Evolutionary conservation across 2,329 filamentous ascomycete species (phyloP).

Genomic region (Phoma sp.): DNA sequence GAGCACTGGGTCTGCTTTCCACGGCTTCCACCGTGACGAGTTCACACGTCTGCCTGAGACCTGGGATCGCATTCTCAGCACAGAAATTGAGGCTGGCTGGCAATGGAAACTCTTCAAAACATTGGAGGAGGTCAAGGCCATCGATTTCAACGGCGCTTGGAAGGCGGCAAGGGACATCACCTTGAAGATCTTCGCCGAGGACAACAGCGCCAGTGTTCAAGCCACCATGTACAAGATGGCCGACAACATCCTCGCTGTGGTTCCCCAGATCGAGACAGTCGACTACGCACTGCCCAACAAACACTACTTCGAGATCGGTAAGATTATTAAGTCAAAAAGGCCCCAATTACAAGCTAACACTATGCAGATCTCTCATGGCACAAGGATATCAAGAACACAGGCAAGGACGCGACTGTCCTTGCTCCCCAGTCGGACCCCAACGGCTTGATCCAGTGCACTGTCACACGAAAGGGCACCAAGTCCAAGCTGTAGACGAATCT

Average conservation of each 20-base stretch:
- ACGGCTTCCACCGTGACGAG: slow-evolving; percentile 91
- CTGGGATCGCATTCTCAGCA: slow-evolving; percentile 94
- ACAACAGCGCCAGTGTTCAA: slow-evolving; percentile 92
- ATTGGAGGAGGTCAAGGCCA: slow-evolving; percentile 71
- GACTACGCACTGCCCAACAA: slow-evolving; percentile 94
- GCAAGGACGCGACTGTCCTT: slow-evolving; percentile 93
- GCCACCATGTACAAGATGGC: slow-evolving; percentile 99
- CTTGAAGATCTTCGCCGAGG: slow-evolving; percentile 88
- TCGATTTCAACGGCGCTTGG: slow-evolving; percentile 81
- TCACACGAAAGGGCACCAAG: slow-evolving; percentile 65
- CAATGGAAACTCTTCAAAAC: slow-evolving; percentile 76
- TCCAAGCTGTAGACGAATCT: slow-evolving; percentile 50
- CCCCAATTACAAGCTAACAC: slow-evolving; percentile 23
- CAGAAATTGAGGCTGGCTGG: slow-evolving; percentile 89
- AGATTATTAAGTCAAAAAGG: slow-evolving; percentile 45
- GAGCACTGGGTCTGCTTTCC: slow-evolving; percentile 95
- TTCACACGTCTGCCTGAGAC: slow-evolving; percentile 90
- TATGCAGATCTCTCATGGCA: slow-evolving; percentile 88
- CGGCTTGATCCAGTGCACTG: slow-evolving; percentile 93
- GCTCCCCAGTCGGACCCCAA: slow-evolving; percentile 93
- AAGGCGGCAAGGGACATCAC: slow-evolving; percentile 81
- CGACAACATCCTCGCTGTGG: slow-evolving; percentile 80
- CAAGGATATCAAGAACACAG: slow-evolving; percentile 93
- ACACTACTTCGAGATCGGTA: slow-evolving; percentile 96
- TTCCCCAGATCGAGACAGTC: slow-evolving; percentile 74